These are phyloP conservation scores for Aspergillus uvarum DNA, from an alignment of 2,329 filamentous ascomycete species.

Conservation along the genomic window DNA sequence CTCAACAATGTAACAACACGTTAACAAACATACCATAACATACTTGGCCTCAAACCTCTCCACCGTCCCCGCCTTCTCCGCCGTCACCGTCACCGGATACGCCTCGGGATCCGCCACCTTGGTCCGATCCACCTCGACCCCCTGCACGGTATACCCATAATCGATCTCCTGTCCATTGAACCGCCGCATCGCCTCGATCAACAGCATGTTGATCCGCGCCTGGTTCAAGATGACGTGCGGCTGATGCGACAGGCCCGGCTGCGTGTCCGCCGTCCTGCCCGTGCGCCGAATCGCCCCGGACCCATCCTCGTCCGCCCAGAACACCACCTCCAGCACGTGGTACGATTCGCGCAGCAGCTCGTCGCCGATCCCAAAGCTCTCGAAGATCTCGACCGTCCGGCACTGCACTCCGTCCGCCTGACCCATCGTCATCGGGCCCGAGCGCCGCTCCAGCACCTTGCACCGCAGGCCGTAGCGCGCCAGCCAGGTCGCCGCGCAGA, in stretches of 20 bases:
- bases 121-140: constrained; percentile 50
- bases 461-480: constrained; percentile 57
- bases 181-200: constrained; percentile 53
- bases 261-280: constrained; percentile 54
- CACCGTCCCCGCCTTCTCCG: constrained; percentile 43
- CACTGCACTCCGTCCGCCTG: constrained; percentile 66
- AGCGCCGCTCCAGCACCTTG: constrained; percentile 58
- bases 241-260: constrained; percentile 53
- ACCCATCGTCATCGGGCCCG: constrained; percentile 56
- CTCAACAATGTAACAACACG: background rate
- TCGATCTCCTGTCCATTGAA: constrained; percentile 49
- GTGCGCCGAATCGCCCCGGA: constrained; percentile 47
- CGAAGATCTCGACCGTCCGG: constrained; percentile 62
- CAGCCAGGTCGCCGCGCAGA: constrained; percentile 62
- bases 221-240: constrained; percentile 60
- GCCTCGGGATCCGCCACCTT: constrained; percentile 32
- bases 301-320: constrained; percentile 49
- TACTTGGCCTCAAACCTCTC: constrained; percentile 52
- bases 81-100: constrained; percentile 48
- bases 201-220: constrained; percentile 54
- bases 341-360: constrained; percentile 57
- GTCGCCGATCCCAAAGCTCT: constrained; percentile 58
- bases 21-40: constrained; percentile 43
- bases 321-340: constrained; percentile 58
- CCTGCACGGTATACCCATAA: constrained; percentile 55